These are phyloP conservation scores for Adansonia gregorii DNA, from an alignment of 441 rosid species.

Conservation along the genomic window DNA sequence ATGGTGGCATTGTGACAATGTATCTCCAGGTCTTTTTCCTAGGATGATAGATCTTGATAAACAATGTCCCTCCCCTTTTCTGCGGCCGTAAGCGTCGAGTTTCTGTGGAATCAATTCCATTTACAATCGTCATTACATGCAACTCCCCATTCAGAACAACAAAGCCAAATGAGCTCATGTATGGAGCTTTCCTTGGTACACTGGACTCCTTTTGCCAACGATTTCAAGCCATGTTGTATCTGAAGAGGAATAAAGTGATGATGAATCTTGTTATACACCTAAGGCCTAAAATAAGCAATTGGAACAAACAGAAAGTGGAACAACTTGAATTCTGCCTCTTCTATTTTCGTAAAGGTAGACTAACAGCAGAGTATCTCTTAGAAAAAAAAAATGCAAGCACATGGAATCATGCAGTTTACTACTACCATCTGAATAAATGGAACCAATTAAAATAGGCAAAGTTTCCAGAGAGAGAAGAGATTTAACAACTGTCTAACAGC, in stretches of 20 bases:
- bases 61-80: conserved; percentile 39
- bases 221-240: conserved; percentile 62
- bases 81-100: conserved; percentile 45
- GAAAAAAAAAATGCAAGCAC: neutral
- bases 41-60: conserved; percentile 73
- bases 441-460: conserved; percentile 2
- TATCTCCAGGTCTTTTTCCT: conserved; percentile 75
- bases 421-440: neutral
- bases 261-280: neutral
- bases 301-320: neutral
- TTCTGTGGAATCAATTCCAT: conserved; percentile 52
- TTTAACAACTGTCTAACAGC: neutral
- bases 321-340: neutral
- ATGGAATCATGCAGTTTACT: neutral
- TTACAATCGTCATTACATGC: conserved; percentile 56
- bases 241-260: conserved; percentile 28
- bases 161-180: conserved; percentile 57
- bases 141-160: conserved; percentile 65
- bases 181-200: conserved; percentile 43
- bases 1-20: conserved; percentile 53
- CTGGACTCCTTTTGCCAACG: conserved; percentile 63
- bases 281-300: neutral
- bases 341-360: neutral
- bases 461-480: neutral
- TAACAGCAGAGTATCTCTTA: neutral